These are phyloP conservation scores for Arabis alpina DNA, from an alignment of 345 rosid genomes.

Conservation along the genomic window DNA sequence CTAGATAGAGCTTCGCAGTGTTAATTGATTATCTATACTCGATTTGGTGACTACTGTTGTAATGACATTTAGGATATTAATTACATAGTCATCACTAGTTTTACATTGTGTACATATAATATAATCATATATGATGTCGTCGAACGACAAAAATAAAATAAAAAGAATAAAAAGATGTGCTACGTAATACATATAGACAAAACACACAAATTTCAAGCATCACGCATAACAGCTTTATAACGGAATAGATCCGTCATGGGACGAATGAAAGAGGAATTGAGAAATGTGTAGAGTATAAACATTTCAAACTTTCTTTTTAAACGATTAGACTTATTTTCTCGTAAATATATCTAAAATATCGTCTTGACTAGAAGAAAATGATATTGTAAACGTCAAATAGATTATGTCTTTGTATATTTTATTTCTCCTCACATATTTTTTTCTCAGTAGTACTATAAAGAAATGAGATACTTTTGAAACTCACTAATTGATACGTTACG, in stretches of 20 bases:
- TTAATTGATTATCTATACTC: constrained; percentile 2
- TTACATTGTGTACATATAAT: background rate
- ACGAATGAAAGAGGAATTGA: background rate
- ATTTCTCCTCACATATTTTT: constrained; percentile 14
- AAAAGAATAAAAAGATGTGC: constrained; percentile 7
- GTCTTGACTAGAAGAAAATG: too few species aligned
- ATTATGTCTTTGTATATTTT: background rate
- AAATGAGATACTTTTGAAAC: constrained; percentile 34
- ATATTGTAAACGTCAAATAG: constrained; percentile 3
- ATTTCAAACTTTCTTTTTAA: constrained; percentile 7
- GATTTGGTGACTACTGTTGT: constrained; percentile 5
- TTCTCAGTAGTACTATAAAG: constrained; percentile 23
- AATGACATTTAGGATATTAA: constrained; percentile 4
- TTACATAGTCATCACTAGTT: background rate
- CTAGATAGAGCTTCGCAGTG: constrained; percentile 10
- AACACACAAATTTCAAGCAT: constrained; percentile 37
- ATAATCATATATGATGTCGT: background rate
- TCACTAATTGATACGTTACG: constrained; percentile 44
- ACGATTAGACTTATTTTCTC: background rate
- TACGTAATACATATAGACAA: constrained; percentile 35
- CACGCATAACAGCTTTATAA: constrained; percentile 45
- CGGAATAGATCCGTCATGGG: constrained; percentile 42
- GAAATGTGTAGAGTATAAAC: constrained; percentile 1
- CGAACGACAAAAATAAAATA: background rate
- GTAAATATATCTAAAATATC: background rate